Evolutionary conservation across 345 rosid species (phyloP).

Genomic region (Arabidopsis arenosa): DNA sequence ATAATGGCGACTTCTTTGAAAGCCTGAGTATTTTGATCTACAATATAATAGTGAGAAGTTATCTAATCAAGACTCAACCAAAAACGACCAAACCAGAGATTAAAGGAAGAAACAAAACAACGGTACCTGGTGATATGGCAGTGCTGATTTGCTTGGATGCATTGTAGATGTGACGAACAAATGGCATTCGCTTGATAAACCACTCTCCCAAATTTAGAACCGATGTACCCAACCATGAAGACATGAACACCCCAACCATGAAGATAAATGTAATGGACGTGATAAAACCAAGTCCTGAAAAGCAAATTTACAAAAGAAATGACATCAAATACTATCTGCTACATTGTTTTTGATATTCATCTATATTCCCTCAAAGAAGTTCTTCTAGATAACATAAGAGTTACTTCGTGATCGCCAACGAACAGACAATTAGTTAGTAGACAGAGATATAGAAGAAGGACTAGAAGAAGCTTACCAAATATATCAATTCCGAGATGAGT

Average conservation of each 20-base stretch:
- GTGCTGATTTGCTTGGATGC: slow-evolving; percentile 99
- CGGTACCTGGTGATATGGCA: slow-evolving; percentile 93
- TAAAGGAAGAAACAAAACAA: not conserved
- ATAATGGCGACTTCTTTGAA: slow-evolving; percentile 98
- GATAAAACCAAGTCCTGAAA: slow-evolving; percentile 89
- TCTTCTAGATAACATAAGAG: not conserved
- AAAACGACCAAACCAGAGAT: not conserved
- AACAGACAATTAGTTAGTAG: not conserved
- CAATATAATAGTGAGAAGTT: slow-evolving; percentile 10
- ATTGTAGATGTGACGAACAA: slow-evolving; percentile 93
- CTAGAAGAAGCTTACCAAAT: slow-evolving; percentile 63
- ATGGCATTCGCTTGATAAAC: slow-evolving; percentile 99
- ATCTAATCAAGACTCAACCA: slow-evolving; percentile 16
- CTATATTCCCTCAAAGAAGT: not conserved
- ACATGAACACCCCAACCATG: slow-evolving; percentile 98
- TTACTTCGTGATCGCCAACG: not conserved
- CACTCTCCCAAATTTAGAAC: slow-evolving; percentile 94
- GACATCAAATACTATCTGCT: not conserved
- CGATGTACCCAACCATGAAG: slow-evolving; percentile 99
- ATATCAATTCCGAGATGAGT: slow-evolving; percentile 90
- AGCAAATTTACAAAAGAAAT: slow-evolving; percentile 23
- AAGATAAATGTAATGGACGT: slow-evolving; percentile 93
- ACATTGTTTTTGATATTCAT: not conserved
- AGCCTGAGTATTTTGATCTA: slow-evolving; percentile 94
- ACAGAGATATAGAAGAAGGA: not conserved